These are phyloP conservation scores for Arthrobotrys entomopaga DNA, from an alignment of 2,329 filamentous ascomycete genomes.

Conservation along the genomic window DNA sequence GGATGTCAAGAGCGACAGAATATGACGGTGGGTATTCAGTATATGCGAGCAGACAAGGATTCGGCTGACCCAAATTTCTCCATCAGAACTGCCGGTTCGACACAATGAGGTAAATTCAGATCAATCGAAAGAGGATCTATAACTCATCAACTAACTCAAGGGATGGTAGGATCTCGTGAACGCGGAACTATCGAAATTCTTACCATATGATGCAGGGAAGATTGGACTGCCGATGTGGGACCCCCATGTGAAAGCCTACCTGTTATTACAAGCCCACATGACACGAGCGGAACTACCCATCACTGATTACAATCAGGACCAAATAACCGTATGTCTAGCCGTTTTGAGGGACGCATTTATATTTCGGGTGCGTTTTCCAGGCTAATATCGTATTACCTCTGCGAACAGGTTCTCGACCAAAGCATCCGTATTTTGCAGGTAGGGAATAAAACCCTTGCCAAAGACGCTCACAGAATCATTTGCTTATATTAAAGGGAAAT, in stretches of 20 bases:
- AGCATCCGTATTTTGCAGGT: slow-evolving; percentile 91
- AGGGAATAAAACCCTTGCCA: slow-evolving; percentile 21
- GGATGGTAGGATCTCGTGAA: slow-evolving; percentile 80
- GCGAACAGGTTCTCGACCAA: slow-evolving; percentile 83
- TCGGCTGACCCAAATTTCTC: slow-evolving; percentile 29
- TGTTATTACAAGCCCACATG: slow-evolving; percentile 94
- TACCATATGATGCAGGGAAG: slow-evolving; percentile 74
- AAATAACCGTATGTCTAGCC: slow-evolving; percentile 67
- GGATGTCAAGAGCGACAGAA: slow-evolving; percentile 93
- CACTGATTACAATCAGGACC: slow-evolving; percentile 95
- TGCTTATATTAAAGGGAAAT: slow-evolving; percentile 54
- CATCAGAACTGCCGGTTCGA: slow-evolving; percentile 85
- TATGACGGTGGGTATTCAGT: slow-evolving; percentile 71
- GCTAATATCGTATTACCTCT: slow-evolving; percentile 61
- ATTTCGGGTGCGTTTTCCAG: not conserved
- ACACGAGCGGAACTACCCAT: slow-evolving; percentile 92
- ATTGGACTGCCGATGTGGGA: slow-evolving; percentile 93
- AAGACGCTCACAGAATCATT: not conserved
- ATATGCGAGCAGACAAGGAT: not conserved
- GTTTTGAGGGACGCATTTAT: not conserved
- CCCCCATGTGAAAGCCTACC: slow-evolving; percentile 94
- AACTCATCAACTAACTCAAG: slow-evolving; percentile 1
- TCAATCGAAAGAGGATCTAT: not conserved
- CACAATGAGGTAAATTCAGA: slow-evolving; percentile 76
- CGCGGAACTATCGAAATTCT: slow-evolving; percentile 81